Conservation (phyloP, 345 rosid species). For the Abelmoschus esculentus region DNA sequence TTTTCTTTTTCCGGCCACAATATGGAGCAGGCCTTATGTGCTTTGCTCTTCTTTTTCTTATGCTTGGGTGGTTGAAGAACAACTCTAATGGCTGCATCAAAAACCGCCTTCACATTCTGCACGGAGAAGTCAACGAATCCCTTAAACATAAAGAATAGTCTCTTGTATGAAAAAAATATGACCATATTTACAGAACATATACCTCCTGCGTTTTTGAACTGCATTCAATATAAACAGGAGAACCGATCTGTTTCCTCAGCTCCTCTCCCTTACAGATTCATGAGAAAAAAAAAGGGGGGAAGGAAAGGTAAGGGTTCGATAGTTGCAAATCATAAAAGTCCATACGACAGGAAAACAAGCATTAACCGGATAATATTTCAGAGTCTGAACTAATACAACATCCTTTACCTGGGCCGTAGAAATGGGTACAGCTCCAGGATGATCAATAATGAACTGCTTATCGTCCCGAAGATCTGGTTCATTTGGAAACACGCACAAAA, state of each 20-base stretch:
- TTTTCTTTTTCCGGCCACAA: slow-evolving; percentile 36
- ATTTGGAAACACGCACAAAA: slow-evolving; percentile 13
- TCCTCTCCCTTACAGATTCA: slow-evolving; percentile 66
- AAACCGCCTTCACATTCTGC: slow-evolving; percentile 91
- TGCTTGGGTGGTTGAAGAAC: slow-evolving; percentile 93
- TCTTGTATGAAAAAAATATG: neutral
- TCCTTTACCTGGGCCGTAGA: slow-evolving; percentile 54
- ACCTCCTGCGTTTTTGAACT: slow-evolving; percentile 97
- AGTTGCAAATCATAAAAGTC: neutral
- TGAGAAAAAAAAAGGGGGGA: neutral
- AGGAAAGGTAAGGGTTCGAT: neutral
- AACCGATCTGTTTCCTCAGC: slow-evolving; percentile 65
- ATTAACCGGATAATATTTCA: neutral
- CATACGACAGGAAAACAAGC: neutral
- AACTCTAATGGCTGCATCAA: slow-evolving; percentile 86
- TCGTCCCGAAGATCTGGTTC: slow-evolving; percentile 85
- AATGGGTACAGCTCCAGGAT: slow-evolving; percentile 92
- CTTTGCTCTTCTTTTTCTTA: slow-evolving; percentile 85
- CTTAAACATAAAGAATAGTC: neutral
- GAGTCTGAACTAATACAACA: neutral
- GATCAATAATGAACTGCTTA: slow-evolving; percentile 75
- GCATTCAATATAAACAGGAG: slow-evolving; percentile 86
- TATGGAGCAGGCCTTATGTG: slow-evolving; percentile 77
- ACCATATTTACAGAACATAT: neutral
- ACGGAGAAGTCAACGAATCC: slow-evolving; percentile 3